Conservation (phyloP, 768 basidiomycete genomes). For the Suillus discolor region DNA sequence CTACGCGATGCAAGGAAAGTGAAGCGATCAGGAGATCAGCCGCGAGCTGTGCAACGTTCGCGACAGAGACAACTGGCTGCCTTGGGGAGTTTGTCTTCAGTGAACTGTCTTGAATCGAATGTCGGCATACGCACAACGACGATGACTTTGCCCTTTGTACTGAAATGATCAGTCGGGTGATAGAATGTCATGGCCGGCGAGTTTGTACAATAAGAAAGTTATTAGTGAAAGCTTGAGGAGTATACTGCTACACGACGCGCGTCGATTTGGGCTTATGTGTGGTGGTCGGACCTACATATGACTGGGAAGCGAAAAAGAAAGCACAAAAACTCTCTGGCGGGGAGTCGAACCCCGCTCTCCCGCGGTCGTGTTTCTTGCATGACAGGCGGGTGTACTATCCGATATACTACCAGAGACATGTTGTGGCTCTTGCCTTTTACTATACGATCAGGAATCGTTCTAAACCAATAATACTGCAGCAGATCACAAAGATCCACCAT, state of each 20-base stretch:
- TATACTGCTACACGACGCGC: neutral
- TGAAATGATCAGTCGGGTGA: slow-evolving; percentile 26
- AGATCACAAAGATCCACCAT: neutral
- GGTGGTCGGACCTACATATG: no score
- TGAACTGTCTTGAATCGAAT: neutral
- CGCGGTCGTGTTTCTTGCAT: slow-evolving; percentile 21
- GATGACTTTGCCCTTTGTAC: slow-evolving; percentile 31
- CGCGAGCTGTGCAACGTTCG: slow-evolving; percentile 81
- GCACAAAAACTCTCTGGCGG: slow-evolving; percentile 40
- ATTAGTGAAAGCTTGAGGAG: neutral
- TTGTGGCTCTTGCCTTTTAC: neutral
- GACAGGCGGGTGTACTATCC: slow-evolving; percentile 44
- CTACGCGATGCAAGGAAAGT: slow-evolving; percentile 59
- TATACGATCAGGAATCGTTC: neutral
- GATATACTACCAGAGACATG: slow-evolving; percentile 34
- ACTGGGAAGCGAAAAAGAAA: slow-evolving; percentile 57
- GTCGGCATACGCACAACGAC: slow-evolving; percentile 28
- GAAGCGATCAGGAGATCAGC: slow-evolving; percentile 74
- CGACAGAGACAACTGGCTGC: slow-evolving; percentile 76
- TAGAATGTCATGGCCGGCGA: slow-evolving; percentile 32
- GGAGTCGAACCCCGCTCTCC: slow-evolving; percentile 36
- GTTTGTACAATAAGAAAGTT: neutral
- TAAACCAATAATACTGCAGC: no score
- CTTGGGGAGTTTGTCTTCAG: slow-evolving; percentile 16
- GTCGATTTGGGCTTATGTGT: neutral